These are phyloP conservation scores for Sporothrix curviconia DNA, from an alignment of 2,329 filamentous ascomycete genomes.

Conservation along the genomic window DNA sequence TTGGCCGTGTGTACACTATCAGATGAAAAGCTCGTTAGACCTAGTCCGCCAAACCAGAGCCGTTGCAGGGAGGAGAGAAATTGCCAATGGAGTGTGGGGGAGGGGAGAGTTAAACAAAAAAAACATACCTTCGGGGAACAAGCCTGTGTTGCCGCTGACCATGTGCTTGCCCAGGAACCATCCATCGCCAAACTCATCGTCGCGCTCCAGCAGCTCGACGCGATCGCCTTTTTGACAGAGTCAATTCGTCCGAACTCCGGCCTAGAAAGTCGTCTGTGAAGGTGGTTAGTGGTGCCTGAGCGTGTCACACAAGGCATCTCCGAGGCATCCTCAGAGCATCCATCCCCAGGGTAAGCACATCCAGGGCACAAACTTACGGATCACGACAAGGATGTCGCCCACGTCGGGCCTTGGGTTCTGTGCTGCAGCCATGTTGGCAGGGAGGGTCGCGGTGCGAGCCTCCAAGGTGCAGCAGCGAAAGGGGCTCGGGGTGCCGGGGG, in stretches of 20 bases:
- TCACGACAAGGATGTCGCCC: conserved; percentile 63
- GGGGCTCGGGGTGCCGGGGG: background rate
- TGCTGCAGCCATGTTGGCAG: conserved; percentile 27
- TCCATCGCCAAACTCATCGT: conserved; percentile 83
- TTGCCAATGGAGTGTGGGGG: background rate
- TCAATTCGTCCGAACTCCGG: conserved; percentile 88
- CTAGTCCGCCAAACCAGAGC: too few species aligned
- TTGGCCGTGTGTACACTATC: conserved; percentile 54
- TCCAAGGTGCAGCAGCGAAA: background rate
- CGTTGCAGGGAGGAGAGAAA: conserved; percentile 6
- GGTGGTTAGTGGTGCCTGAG: background rate
- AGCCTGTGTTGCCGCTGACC: conserved; percentile 64
- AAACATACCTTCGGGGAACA: conserved; percentile 72
- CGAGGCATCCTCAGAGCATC: background rate
- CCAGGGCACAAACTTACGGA: conserved; percentile 50
- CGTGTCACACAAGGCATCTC: background rate
- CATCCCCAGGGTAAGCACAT: too few species aligned
- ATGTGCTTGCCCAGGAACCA: conserved; percentile 76
- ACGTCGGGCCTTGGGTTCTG: conserved; percentile 45
- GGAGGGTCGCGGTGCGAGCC: background rate
- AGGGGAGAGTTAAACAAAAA: background rate
- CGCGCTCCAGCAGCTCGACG: conserved; percentile 75
- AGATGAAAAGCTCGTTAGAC: conserved; percentile 24
- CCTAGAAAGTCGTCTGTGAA: conserved; percentile 82
- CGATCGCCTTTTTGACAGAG: conserved; percentile 76